Evolutionary conservation across 176 grass and related monocot genomes (phyloP), one percentile per base, ranked within the genome.

Genomic region (Eleusine indica): DNA sequence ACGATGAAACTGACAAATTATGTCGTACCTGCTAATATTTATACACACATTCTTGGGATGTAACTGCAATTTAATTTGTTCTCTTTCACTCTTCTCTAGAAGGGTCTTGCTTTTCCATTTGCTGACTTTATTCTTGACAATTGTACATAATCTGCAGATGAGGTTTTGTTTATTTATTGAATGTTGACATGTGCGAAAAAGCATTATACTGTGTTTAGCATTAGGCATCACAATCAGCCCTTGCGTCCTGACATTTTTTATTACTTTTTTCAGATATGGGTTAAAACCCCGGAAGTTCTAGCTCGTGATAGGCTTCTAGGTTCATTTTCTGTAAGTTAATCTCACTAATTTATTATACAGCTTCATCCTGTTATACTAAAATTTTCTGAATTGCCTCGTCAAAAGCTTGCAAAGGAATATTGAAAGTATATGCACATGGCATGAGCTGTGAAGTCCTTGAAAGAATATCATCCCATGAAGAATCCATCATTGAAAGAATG

Each of bases 281-380:
- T 98, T 83, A 94, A 95, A 85, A 98, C 93, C 7, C 96, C 93
- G 48, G 96, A 98, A 91, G 91, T 95, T 72, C 78, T 98, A 87
- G 93, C 96, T 80, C 96, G 89, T 52, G 96, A 98, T 89, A 89
- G 91, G 28, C 93, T 98, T 89, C 74, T 98, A 71, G 96, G 93
- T 71, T 95, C 96, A 78, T 95, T 95, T 88, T 95, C 96, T 81
- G 96, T 95, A 88, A 93, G 93, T 82, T 70, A 29, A 25, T 69
- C 35, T 35, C n/a, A 71, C 40, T 49, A 19, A 75, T 67, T 4
- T 48, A 76, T 37, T 64, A 19, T 54, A 18, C 1, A 0, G 63
- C 77, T 54, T 19, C 57, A 39, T 39, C 58, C 39, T 73, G 28
- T 18, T 47, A 19, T 46, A 1, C 3, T 22, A 37, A 64, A 10